A percentile compares a stretch with the other conserved stretches of the same genome.
Conservation (phyloP, 164 flowering plant genomes). For the Kingdonia uniflora region DNA sequence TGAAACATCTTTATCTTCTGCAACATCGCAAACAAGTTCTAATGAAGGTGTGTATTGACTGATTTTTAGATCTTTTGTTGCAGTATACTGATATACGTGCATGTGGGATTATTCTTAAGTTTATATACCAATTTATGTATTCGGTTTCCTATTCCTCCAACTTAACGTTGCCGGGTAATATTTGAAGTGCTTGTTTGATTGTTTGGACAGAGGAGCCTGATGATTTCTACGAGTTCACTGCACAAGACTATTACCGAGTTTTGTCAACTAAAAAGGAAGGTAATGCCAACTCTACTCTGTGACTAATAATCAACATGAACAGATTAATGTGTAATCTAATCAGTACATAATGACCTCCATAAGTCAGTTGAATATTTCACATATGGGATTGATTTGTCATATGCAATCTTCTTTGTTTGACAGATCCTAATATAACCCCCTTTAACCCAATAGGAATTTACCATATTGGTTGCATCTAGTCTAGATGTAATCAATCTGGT, state of each 20-base stretch:
- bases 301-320: too few relatives aligned
- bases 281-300: constrained; percentile 14
- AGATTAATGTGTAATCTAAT: too few relatives aligned
- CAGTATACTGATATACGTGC: too few relatives aligned
- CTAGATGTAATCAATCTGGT: too few relatives aligned
- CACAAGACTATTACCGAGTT: constrained; percentile 68
- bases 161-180: not conserved
- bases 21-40: constrained; percentile 22
- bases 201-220: constrained; percentile 58
- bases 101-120: too few relatives aligned
- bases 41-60: constrained; percentile 27
- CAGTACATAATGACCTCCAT: not conserved
- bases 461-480: too few relatives aligned
- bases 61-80: not conserved
- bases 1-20: constrained; percentile 38
- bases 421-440: too few relatives aligned
- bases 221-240: constrained; percentile 74
- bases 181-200: not conserved
- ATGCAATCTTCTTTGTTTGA: too few relatives aligned
- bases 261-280: constrained; percentile 68
- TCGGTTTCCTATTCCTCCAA: not conserved
- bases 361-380: too few relatives aligned
- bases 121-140: not conserved
- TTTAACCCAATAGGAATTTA: too few relatives aligned
- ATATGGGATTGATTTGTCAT: too few relatives aligned